These are phyloP conservation scores for Ceriops decandra DNA, from an alignment of 345 rosid species.

Conservation along the genomic window DNA sequence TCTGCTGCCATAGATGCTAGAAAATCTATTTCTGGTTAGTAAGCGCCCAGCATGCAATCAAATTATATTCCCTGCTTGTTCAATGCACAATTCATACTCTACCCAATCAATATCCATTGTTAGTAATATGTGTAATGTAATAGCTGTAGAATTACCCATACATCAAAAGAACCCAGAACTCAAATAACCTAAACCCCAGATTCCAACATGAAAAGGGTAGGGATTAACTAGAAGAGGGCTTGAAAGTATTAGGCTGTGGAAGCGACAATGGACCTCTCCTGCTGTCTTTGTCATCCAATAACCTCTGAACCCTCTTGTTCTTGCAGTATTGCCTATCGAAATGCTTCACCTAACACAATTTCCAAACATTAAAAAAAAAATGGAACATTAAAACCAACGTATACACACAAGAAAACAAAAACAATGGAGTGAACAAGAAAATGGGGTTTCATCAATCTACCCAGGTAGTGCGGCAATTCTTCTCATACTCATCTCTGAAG, in stretches of 20 bases:
- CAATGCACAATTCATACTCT: neutral
- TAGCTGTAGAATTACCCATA: neutral
- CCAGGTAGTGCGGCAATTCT: constrained; percentile 73
- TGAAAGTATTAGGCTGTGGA: constrained; percentile 75
- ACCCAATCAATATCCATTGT: neutral
- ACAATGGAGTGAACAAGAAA: neutral
- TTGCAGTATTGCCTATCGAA: constrained; percentile 69
- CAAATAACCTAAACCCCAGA: constrained; percentile 8
- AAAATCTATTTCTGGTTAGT: neutral
- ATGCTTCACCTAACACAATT: constrained; percentile 66
- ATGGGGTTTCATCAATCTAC: constrained; percentile 18
- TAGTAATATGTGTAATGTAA: neutral
- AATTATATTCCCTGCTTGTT: neutral
- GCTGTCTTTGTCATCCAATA: constrained; percentile 57
- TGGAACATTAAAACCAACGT: neutral
- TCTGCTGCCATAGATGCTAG: neutral
- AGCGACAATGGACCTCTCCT: constrained; percentile 75
- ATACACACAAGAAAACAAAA: neutral
- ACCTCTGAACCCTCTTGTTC: constrained; percentile 64
- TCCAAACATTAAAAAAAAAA: neutral
- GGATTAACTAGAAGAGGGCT: constrained; percentile 37
- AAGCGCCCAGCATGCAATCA: neutral
- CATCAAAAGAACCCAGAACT: neutral
- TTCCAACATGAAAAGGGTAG: constrained; percentile 2
- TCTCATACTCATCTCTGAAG: constrained; percentile 41